Base-by-base conservation (phyloP, 345 rosid species). In the Lagerstroemia speciosa region DNA sequence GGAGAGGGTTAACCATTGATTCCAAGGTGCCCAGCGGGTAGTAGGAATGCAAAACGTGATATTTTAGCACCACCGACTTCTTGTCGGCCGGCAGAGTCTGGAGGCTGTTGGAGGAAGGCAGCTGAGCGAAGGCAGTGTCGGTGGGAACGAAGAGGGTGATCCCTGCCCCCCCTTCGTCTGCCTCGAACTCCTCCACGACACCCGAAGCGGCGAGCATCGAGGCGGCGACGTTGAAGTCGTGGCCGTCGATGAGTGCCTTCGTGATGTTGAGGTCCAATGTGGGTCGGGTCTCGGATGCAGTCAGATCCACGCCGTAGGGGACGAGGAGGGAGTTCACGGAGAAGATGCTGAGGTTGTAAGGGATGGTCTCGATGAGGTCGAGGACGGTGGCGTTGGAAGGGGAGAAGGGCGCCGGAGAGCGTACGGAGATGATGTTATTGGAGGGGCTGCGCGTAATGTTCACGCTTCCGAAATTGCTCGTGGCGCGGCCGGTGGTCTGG, bases 21-120 rank as follows among this genome's bases (percentile, higher is more conserved):
- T 94, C 95, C 4, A 94, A 81, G 0, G 95, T 85, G 29, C 99
- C 99, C 5, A 94, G 81, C 0, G 99, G 95, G 76, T 94, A 94
- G 61, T 94, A 94, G 0, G 97, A 89, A 76, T 86, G 97, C 45
- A 94, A 76, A 5, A 91, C 99, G 53, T 94, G 99, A 72, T 87
- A 94, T 68, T 80, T 86, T 36, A 94, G 69, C 3, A 91, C 89
- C 8, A 85, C 81, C 0, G 89, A 87, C 72, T 94, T 94, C 62
- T 71, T 79, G 8, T 86, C 91, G 15, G 97, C 95, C 6, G 96
- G 76, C 43, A 91, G 73, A 0, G 97, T 86, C 75, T 91, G 95
- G 22, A 94, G 77, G 72, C 77, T 84, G 2, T 80, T 79, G 27
- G 83, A 82, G 5, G 69, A 67, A 0, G 97, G 90, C n/a, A 91